Percentiles rank a stretch among this genome's conserved stretches.
Evolutionary conservation across 2,329 filamentous ascomycete species (phyloP).

Genomic region (Penicillium nordicum): DNA sequence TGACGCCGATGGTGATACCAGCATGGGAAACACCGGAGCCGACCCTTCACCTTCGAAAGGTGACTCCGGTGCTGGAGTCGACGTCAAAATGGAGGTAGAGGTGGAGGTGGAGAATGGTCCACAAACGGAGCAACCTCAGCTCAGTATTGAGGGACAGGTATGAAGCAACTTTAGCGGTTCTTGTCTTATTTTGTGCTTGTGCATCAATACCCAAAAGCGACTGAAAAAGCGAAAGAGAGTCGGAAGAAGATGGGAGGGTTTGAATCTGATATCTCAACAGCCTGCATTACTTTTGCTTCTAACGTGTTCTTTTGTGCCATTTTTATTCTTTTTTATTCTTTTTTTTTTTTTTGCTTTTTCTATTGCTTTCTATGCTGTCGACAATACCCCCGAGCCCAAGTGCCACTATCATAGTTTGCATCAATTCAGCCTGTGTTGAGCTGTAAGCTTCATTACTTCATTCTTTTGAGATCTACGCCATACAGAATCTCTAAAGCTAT

Average conservation of each 20-base stretch:
- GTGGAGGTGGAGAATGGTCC: conserved; percentile 2
- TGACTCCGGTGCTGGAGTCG: background rate
- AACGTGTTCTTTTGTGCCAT: conserved; percentile 4
- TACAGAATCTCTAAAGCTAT: background rate
- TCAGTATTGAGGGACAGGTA: conserved; percentile 26
- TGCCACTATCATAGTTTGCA: conserved; percentile 9
- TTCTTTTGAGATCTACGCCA: background rate
- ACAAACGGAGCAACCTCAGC: conserved; percentile 14
- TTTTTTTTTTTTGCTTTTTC: conserved; percentile 1
- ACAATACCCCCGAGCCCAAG: conserved; percentile 19
- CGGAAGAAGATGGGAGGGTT: background rate
- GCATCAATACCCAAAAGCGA: conserved; percentile 12
- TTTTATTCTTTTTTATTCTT: background rate
- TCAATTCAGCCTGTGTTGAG: conserved; percentile 2
- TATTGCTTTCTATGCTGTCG: conserved; percentile 16
- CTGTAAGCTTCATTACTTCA: background rate
- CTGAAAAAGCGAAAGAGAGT: background rate
- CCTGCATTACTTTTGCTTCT: conserved; percentile 6
- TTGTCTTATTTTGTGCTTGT: background rate
- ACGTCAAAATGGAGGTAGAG: conserved; percentile 1
- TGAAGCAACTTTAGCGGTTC: background rate
- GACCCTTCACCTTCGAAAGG: background rate
- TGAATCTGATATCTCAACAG: background rate
- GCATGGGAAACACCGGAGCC: conserved; percentile 8
- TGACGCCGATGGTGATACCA: conserved; percentile 12